Base-by-base conservation (phyloP, 1,139 yeast genomes). In the Arxiozyma slooffiae region DNA sequence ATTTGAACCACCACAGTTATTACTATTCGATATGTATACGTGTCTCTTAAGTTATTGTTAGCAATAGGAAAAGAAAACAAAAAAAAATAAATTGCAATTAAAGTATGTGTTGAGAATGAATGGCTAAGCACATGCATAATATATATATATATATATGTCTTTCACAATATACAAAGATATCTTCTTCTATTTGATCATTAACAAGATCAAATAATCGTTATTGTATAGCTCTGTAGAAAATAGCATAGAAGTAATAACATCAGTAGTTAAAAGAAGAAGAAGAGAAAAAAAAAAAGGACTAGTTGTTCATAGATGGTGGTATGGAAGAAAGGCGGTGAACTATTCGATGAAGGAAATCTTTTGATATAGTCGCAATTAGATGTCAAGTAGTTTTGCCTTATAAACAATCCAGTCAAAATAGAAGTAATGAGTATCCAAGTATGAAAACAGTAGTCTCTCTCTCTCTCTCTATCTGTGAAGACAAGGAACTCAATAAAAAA, bases 391-490 rank as follows among this genome's bases (percentile, higher is more conserved):
- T 85, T 89, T 67, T 92, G 97, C 53, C 83, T 77, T 45, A 86
- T 88, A 67, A 84, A 92, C 3, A 86, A 81, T n/a, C 80, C 72
- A 0, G 98, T 92, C 50, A 89, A 73, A 17, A 86, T 77, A 65
- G 96, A 88, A 51, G 95, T 82, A 20, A 89, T 85, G 42, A 90
- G 68, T 40, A 92, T 86, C 97, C 97, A 92, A 8, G 90, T 84
- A 59, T 90, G 96, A 53, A 92, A 69, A 38, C 86, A 83, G 61
- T 86, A 86, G 34, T 77, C 73, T 38, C 74, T 74, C 7, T 63
- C 59, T n/a, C n/a, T n/a, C n/a, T n/a, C n/a, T n/a, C n/a, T n/a
- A n/a, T n/a, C n/a, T n/a, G n/a, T 8, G 81, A 81, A 26, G 76
- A 74, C 60, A 83, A 74, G 53, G 87, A 77, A 21, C 81, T 72